Conservation (phyloP, 1,284 basidiomycete genomes). For the Jaminaea rosea region DNA sequence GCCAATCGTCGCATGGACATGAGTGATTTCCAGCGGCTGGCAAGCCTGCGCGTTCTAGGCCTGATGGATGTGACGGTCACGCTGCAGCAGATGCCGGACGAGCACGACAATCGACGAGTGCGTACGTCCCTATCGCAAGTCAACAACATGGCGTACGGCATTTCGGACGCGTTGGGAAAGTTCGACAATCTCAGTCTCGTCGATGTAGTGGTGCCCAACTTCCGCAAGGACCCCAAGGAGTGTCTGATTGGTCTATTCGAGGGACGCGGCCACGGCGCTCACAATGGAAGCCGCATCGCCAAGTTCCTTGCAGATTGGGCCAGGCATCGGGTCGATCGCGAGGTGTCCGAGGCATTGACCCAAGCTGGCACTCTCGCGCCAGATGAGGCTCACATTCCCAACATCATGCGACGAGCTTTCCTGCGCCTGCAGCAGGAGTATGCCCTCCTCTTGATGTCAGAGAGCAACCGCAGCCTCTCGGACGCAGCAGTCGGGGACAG, state of each 20-base stretch:
- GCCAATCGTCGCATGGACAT: conserved; percentile 50
- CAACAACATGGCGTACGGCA: conserved; percentile 89
- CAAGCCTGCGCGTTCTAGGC: conserved; percentile 75
- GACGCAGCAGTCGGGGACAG: conserved; percentile 12
- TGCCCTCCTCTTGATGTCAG: conserved; percentile 36
- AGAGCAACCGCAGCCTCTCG: conserved; percentile 25
- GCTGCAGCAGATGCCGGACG: conserved; percentile 59
- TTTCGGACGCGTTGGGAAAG: conserved; percentile 80
- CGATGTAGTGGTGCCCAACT: conserved; percentile 83
- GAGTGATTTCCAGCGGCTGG: conserved; percentile 77
- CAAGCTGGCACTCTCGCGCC: not conserved
- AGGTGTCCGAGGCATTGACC: conserved; percentile 13
- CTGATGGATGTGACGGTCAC: conserved; percentile 91
- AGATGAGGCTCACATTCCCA: conserved; percentile 14
- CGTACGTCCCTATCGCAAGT: conserved; percentile 85
- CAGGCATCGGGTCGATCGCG: conserved; percentile 25
- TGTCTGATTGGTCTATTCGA: conserved; percentile 95
- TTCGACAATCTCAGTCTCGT: conserved; percentile 64
- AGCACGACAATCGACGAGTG: conserved; percentile 79
- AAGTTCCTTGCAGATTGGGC: conserved; percentile 36
- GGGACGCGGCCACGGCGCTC: conserved; percentile 51
- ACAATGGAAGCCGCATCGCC: conserved; percentile 56
- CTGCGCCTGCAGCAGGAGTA: conserved; percentile 40
- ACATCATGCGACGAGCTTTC: conserved; percentile 39
- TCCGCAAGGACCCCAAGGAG: conserved; percentile 67